Evolutionary conservation across 768 basidiomycete species (phyloP), one percentile per base, ranked within the genome.

Genomic region (Mycena chlorophos): DNA sequence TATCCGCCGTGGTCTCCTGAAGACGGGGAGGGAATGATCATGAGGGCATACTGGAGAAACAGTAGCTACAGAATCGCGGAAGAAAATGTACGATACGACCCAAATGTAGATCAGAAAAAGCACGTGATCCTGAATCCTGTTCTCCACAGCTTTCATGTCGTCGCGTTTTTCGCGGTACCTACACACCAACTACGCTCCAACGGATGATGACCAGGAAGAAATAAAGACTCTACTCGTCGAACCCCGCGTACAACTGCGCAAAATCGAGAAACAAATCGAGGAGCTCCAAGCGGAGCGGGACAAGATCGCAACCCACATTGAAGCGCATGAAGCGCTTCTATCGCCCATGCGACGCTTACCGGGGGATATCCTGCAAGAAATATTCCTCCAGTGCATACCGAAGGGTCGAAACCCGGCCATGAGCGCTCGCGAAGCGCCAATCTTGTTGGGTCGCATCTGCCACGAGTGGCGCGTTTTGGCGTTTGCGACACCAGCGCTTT

Each of bases 321-420:
- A 10, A 4, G 48, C 27, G 8, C 23, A 49, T 20, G 22, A 34
- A 12, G 25, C 48, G 5, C 48, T 49, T 20, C 14, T 49, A 4
- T 28, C 48, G 6, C 48, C 48, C 29, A 31, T 31, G 13, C 48
- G 48, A 4, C 48, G 48, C 48, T 5, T 49, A n/a, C 30, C 48
- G 10, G 10, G 17, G 30, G 48, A 49, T 49, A 16, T 49, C 4
- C 19, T 49, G 17, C 30, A 20, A 5, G 48, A 49, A 25, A 49
- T 49, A 23, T 43, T 57, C 39, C 42, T 60, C 42, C 34, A 54
- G 27, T 29, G 66, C 26, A 51, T 61, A 10, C 30, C 48, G 22
- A 29, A 6, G 23, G 4, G 31, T 14, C 27, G 30, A 10, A 30
- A 49, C 25, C 20, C 6, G 12, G 29, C 19, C 5, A 49, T 49